Base-by-base conservation (phyloP, 1,284 basidiomycete genomes). In the Moesziomyces antarcticus region DNA sequence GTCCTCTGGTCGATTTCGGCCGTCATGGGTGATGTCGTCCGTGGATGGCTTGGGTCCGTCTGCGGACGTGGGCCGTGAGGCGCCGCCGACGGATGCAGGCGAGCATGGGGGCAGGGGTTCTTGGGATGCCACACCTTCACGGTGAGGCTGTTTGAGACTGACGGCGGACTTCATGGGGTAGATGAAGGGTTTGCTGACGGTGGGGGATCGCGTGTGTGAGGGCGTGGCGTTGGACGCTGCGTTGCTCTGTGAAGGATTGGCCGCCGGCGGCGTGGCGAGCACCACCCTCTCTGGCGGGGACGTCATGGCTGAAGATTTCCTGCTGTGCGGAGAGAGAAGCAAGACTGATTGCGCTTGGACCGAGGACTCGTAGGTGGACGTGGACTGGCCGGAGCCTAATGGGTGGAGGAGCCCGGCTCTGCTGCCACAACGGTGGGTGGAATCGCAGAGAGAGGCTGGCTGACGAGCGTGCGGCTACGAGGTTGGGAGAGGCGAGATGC, bases 91-190 rank as follows among this genome's bases (percentile, higher is more conserved):
- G 25, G 56, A 37, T 3, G 52, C 21, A 20, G 44, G 44, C 6
- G 45, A 16, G 14, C 22, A 41, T 33, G 37, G 18, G 9, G 55
- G 20, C 1, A 40, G 9, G 4, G 51, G 24, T 16, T 62, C 62
- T 46, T 55, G 45, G 20, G 52, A 25, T 41, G 63, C 21, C 25
- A 48, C 44, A 13, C 41, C 61, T 11, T 62, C 71, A 21, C 48
- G 44, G 4, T 53, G 43, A 1, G 68, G 57, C 49, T 68, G 78
- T 51, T 79, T 77, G 21, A 80, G 62, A n/a, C 75, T 73, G 43
- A 81, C 77, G n/a, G 78, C 79, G 7, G 72, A 73, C 10, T 70
- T 53, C 57, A 81, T 81, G 0, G 79, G 79, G 45, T 79, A 81
- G 56, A 81, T 81, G 68, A 81, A 81, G 16, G 77, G 71, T 41